Percentiles rank a stretch among this genome's conserved stretches.
These are phyloP conservation scores for Fonsecaea pedrosoi DNA, from an alignment of 2,329 filamentous ascomycete species.

Conservation along the genomic window DNA sequence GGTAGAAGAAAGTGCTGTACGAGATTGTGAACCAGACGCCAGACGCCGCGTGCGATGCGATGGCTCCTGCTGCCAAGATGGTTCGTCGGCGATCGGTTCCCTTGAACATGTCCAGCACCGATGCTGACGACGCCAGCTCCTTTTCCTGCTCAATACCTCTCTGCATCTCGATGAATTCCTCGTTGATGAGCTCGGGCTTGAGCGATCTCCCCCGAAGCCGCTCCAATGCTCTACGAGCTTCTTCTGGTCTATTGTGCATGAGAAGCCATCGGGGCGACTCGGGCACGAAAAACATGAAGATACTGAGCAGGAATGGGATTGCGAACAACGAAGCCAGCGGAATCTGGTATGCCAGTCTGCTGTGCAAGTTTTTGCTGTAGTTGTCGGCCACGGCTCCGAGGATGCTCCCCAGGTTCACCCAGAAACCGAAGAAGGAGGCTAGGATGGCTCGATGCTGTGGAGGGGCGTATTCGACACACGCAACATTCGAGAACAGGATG, in stretches of 20 bases:
- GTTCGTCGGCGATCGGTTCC: constrained; percentile 44
- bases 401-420: constrained; percentile 58
- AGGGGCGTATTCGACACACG: constrained; percentile 38
- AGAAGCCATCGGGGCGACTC: constrained; percentile 51
- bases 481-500: constrained; percentile 47
- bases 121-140: constrained; percentile 25
- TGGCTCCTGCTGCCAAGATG: constrained; percentile 64
- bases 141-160: constrained; percentile 30
- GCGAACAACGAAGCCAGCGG: constrained; percentile 56
- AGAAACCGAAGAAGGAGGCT: constrained; percentile 57
- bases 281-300: constrained; percentile 56
- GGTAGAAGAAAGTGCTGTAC: constrained; percentile 62
- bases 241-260: constrained; percentile 30
- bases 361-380: constrained; percentile 48
- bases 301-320: constrained; percentile 56
- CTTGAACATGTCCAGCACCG: constrained; percentile 44
- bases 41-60: constrained; percentile 44
- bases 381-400: constrained; percentile 56
- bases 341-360: constrained; percentile 55
- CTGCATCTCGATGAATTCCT: constrained; percentile 39
- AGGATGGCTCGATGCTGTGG: constrained; percentile 57
- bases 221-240: constrained; percentile 27
- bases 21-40: constrained; percentile 30
- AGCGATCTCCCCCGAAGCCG: constrained; percentile 28
- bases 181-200: constrained; percentile 23